Evolutionary conservation across 2,329 filamentous ascomycete species (phyloP).

Genomic region (Cadophora sp.): DNA sequence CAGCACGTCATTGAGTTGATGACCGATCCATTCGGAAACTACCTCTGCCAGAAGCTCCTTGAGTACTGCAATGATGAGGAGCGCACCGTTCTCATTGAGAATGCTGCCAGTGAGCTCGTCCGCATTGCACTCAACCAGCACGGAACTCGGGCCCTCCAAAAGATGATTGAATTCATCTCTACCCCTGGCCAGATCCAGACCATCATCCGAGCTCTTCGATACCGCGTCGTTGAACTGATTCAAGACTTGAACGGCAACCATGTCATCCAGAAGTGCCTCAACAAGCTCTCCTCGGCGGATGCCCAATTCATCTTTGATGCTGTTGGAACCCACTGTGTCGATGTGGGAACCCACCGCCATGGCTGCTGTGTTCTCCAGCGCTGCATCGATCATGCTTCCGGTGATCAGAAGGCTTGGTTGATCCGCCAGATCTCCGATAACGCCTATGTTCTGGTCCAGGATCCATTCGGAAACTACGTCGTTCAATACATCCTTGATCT

Average conservation of each 20-base stretch:
- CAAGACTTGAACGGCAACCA: slow-evolving; percentile 99
- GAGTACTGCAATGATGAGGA: slow-evolving; percentile 96
- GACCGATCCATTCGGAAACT: slow-evolving; percentile 99
- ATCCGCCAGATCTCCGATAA: slow-evolving; percentile 87
- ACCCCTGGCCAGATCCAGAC: slow-evolving; percentile 84
- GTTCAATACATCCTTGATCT: slow-evolving; percentile 98
- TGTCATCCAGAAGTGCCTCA: slow-evolving; percentile 98
- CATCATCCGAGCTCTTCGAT: slow-evolving; percentile 83
- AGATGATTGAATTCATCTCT: slow-evolving; percentile 98
- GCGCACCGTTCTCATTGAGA: slow-evolving; percentile 89
- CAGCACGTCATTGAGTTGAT: slow-evolving; percentile 95
- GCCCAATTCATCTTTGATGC: slow-evolving; percentile 98
- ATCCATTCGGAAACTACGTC: slow-evolving; percentile 98
- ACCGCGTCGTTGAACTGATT: slow-evolving; percentile 90
- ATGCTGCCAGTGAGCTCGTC: slow-evolving; percentile 86
- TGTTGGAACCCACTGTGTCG: slow-evolving; percentile 84
- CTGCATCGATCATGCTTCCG: slow-evolving; percentile 96
- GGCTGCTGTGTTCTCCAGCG: slow-evolving; percentile 98
- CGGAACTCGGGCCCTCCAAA: slow-evolving; percentile 93
- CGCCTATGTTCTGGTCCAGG: slow-evolving; percentile 88
- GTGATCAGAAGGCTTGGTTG: slow-evolving; percentile 85
- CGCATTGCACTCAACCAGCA: slow-evolving; percentile 97
- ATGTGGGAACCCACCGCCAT: slow-evolving; percentile 95
- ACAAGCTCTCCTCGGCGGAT: slow-evolving; percentile 84
- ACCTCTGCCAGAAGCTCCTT: slow-evolving; percentile 97